A percentile compares a stretch with the other conserved stretches of the same genome.
These are phyloP conservation scores for Coemansia sp. DNA, from an alignment of 192 early-diverging fungal genomes.

Conservation along the genomic window DNA sequence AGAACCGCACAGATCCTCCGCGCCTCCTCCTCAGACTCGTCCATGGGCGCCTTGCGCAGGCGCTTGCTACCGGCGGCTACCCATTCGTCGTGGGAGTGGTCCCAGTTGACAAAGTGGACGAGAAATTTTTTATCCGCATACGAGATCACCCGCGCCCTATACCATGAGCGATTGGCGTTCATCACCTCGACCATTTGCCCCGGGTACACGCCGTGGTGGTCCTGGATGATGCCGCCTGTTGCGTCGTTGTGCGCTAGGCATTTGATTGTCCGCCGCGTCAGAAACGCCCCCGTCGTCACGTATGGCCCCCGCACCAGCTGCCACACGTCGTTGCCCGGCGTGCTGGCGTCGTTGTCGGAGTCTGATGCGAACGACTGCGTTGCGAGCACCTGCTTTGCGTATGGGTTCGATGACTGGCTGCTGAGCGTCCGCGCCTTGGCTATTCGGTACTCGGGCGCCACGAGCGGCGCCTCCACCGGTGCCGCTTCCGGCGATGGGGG, in stretches of 20 bases:
- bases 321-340: conserved; percentile 26
- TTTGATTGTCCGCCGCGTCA: conserved; percentile 44
- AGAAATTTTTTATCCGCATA: conserved; percentile 47
- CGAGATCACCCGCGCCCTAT: conserved; percentile 41
- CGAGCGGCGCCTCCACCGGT: not conserved
- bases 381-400: conserved; percentile 17
- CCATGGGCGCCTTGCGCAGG: conserved; percentile 11
- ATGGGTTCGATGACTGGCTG: conserved; percentile 28
- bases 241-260: conserved; percentile 47
- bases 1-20: conserved; percentile 34
- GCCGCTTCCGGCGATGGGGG: not conserved
- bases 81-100: conserved; percentile 53
- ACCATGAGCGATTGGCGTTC: conserved; percentile 51
- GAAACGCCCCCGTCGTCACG: conserved; percentile 52
- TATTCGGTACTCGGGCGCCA: conserved; percentile 15
- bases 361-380: conserved; percentile 10
- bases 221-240: conserved; percentile 50
- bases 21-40: conserved; percentile 43
- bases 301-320: conserved; percentile 33
- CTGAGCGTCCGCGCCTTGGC: conserved; percentile 23
- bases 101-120: conserved; percentile 41
- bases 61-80: conserved; percentile 45
- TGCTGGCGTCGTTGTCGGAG: not conserved
- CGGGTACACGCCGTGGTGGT: conserved; percentile 48
- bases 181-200: conserved; percentile 50